Evolutionary conservation across 2,329 filamentous ascomycete genomes (phyloP), one percentile per base, ranked within the genome.

Genomic region (Diaporthe sp.): DNA sequence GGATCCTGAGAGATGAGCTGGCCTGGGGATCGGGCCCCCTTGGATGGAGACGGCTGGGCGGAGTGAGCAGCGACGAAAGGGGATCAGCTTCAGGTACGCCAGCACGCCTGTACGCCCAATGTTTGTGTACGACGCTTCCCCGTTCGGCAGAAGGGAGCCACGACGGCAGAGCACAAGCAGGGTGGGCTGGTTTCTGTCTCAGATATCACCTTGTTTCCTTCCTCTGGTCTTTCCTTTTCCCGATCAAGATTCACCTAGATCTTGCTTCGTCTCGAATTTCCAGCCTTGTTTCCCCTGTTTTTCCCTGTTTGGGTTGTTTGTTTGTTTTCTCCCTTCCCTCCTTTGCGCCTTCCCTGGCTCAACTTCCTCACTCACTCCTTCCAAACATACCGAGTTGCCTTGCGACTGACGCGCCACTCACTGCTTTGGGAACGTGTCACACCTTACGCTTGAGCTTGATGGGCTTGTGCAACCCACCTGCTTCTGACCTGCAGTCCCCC

Each of bases 1-100:
- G 71, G 57, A 72, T 68, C 65, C 65, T 68, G 47, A 39, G 65
- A 68, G 65, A 68, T 53, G 65, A 68, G 65, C 13, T 70, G 65
- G 65, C 65, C 65, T 42, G 31, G 31, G n/a, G 13, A 53, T 70
- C 34, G 49, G 65, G 34, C 65, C 65, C 65, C 65, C n/a, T 44
- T 39, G 65, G 47, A 68, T 68, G 63, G 44, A 25, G 17, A 37
- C 44, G 17, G 13, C 44, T 67, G 63, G 44, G 63, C 63, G 31
- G 63, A 51, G 28, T 51, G 20, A 67, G 61, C 44, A 37, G 39
- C 34, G 37, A 10, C 7, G 10, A 2, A 67, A 31, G n/a, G 61
- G 61, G 42, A 34, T 49, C 42, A 67, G 42, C 20, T 37, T 58
- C 55, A 60, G 57, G 57, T n/a, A 44, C 60, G 37, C 25, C 15